Evolutionary conservation across 192 early-diverging fungal species (phyloP).

Genomic region (Podila epigama): DNA sequence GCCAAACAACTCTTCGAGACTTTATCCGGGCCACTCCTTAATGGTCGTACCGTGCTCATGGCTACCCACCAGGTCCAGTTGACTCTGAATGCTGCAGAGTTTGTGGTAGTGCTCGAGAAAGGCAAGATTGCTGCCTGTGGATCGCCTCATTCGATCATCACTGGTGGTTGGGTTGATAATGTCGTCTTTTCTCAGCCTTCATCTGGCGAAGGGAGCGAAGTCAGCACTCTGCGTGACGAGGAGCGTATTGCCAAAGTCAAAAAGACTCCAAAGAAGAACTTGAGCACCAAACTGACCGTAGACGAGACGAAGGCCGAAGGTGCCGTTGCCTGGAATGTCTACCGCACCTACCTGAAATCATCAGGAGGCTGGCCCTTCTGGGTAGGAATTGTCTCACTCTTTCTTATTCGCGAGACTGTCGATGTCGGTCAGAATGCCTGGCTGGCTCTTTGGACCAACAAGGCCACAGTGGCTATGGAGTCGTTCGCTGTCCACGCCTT

Average conservation of each 20-base stretch:
- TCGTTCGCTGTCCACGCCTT: constrained; percentile 10
- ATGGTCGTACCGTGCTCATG: constrained; percentile 79
- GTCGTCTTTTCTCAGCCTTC: constrained; percentile 6
- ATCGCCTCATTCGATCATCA: constrained; percentile 36
- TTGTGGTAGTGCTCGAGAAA: constrained; percentile 63
- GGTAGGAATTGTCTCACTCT: constrained; percentile 55
- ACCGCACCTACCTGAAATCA: constrained; percentile 75
- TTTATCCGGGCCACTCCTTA: constrained; percentile 73
- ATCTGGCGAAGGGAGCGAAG: constrained; percentile 25
- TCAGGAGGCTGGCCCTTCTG: constrained; percentile 70
- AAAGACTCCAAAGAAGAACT: constrained; percentile 33
- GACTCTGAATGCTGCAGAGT: constrained; percentile 58
- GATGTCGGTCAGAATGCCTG: constrained; percentile 52
- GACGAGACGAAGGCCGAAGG: constrained; percentile 90
- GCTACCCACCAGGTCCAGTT: constrained; percentile 83
- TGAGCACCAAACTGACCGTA: constrained; percentile 64
- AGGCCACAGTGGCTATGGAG: constrained; percentile 1
- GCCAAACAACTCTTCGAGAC: constrained; percentile 86
- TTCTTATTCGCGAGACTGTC: constrained; percentile 35
- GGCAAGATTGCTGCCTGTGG: constrained; percentile 28
- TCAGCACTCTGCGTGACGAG: constrained; percentile 43
- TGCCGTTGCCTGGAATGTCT: constrained; percentile 74
- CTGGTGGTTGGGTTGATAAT: constrained; percentile 53
- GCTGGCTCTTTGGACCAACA: constrained; percentile 66
- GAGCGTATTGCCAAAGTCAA: constrained; percentile 39